These are phyloP conservation scores for Leccinum sublutescens DNA, from an alignment of 768 basidiomycete genomes.

Conservation along the genomic window DNA sequence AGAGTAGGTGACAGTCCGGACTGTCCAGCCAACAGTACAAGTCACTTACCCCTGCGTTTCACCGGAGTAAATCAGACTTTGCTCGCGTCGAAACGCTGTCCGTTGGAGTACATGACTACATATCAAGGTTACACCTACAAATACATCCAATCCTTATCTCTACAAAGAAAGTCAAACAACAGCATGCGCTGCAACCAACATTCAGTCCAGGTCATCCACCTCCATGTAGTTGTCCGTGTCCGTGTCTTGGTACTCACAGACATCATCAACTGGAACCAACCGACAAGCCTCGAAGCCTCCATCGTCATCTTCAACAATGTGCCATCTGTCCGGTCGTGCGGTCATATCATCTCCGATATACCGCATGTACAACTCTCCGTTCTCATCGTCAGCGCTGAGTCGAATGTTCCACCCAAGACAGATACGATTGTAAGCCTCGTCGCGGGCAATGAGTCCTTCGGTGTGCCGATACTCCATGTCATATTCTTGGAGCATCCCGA, in stretches of 20 bases:
- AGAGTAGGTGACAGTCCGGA: neutral
- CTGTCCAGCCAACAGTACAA: neutral
- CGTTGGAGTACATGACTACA: neutral
- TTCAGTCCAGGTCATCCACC: conserved; percentile 18
- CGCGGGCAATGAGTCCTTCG: conserved; percentile 51
- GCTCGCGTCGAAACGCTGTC: neutral
- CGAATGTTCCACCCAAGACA: conserved; percentile 71
- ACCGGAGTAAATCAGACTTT: too few species aligned
- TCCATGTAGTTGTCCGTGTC: conserved; percentile 43
- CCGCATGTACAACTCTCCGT: conserved; percentile 41
- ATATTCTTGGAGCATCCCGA: conserved; percentile 56
- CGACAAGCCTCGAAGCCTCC: conserved; percentile 44
- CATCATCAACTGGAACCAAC: conserved; percentile 37
- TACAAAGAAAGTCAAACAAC: neutral
- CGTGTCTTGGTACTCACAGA: conserved; percentile 33
- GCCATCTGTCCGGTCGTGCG: conserved; percentile 46
- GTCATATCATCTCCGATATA: conserved; percentile 41
- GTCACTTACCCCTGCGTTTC: neutral
- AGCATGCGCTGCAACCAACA: neutral
- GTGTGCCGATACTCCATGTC: conserved; percentile 53
- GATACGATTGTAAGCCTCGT: conserved; percentile 43
- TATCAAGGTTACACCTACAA: conserved; percentile 2
- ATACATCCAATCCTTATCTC: conserved; percentile 6
- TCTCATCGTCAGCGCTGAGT: conserved; percentile 41
- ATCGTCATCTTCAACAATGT: conserved; percentile 32